Evolutionary conservation across 768 basidiomycete species (phyloP).

Genomic region (Psilocybe sp.): DNA sequence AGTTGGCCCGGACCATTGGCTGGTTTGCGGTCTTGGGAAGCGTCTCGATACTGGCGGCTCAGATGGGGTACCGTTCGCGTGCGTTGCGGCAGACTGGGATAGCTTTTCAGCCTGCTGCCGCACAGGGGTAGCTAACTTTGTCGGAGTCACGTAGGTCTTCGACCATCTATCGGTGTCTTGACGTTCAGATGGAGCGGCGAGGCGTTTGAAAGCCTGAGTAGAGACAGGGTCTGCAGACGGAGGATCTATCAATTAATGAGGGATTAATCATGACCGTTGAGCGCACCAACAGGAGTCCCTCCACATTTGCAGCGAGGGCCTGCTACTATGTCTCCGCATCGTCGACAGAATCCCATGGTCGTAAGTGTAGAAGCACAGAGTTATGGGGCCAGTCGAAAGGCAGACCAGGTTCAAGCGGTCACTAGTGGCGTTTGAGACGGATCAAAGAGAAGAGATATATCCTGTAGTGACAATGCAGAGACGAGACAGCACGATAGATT

Average conservation of each 20-base stretch:
- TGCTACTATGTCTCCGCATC: slow-evolving; percentile 81
- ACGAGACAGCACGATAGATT: too few relatives aligned
- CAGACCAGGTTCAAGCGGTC: too few relatives aligned
- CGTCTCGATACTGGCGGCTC: slow-evolving; percentile 35
- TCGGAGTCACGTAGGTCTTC: slow-evolving; percentile 66
- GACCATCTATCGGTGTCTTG: slow-evolving; percentile 67
- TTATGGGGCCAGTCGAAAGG: too few relatives aligned
- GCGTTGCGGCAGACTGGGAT: neutral
- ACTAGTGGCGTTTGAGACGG: too few relatives aligned
- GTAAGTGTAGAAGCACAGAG: neutral
- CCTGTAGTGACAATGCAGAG: too few relatives aligned
- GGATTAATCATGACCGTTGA: slow-evolving; percentile 1
- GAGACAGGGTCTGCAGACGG: too few relatives aligned
- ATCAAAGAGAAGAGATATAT: too few relatives aligned
- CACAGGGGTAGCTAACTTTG: slow-evolving; percentile 41
- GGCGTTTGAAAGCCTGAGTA: slow-evolving; percentile 5
- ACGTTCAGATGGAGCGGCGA: slow-evolving; percentile 35
- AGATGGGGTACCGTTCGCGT: neutral
- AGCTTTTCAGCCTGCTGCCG: neutral
- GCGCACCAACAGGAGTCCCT: slow-evolving; percentile 73
- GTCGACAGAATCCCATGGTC: slow-evolving; percentile 79
- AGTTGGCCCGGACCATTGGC: slow-evolving; percentile 25
- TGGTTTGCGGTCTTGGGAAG: slow-evolving; percentile 47
- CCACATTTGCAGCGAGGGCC: slow-evolving; percentile 77
- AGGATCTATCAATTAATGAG: slow-evolving; percentile 43